These are phyloP conservation scores for Flaveria trinervia DNA, from an alignment of 129 eudicot species.

Conservation along the genomic window DNA sequence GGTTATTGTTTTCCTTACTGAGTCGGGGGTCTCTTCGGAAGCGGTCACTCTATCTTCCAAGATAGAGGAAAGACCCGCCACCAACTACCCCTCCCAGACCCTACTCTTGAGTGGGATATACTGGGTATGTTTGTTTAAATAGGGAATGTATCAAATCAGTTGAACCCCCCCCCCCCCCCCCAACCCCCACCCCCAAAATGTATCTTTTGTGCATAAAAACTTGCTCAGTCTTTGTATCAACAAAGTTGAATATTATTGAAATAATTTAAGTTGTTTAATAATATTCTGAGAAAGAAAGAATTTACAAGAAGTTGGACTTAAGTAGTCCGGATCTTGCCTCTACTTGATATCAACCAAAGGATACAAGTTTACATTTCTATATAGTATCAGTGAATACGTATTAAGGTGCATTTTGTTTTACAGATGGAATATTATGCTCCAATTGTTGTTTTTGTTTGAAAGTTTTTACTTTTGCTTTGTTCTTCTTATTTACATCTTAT, in stretches of 20 bases:
- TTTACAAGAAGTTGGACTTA: not conserved
- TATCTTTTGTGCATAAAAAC: not conserved
- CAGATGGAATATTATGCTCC: not conserved
- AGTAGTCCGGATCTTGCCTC: not conserved
- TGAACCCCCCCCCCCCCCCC: not conserved
- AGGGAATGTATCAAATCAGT: not conserved
- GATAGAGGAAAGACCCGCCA: too few species aligned
- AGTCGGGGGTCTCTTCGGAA: too few species aligned
- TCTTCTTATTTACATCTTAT: not conserved
- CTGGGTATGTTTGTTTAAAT: too few species aligned
- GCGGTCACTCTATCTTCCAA: too few species aligned
- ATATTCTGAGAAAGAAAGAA: too few species aligned
- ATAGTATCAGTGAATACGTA: not conserved
- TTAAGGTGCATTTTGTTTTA: not conserved
- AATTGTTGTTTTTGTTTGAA: not conserved
- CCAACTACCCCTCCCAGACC: too few species aligned
- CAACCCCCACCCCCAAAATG: not conserved
- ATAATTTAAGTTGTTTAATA: too few species aligned
- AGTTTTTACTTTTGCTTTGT: not conserved
- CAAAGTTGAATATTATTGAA: not conserved
- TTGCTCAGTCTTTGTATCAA: too few species aligned
- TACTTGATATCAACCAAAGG: not conserved
- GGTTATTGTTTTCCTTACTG: too few species aligned
- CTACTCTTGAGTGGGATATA: too few species aligned
- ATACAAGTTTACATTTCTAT: not conserved